Evolutionary conservation across 23 red algal genomes (phyloP), one percentile per base, ranked within the genome.

Genomic region (Gracilariopsis chorda): DNA sequence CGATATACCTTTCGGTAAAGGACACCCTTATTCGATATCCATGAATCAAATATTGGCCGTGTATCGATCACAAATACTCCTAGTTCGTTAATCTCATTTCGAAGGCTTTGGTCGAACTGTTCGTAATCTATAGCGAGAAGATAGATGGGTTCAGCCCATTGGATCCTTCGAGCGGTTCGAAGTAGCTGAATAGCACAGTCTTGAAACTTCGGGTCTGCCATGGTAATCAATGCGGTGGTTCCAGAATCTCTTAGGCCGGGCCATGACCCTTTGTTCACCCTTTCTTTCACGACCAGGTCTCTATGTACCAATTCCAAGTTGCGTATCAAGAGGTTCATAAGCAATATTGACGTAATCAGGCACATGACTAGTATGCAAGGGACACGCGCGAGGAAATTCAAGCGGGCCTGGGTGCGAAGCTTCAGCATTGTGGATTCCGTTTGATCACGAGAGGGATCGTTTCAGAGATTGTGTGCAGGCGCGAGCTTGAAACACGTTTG

Each of bases 201-300:
- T 40, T 89, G 85, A 49, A 89, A 89, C 36, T 12, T 46, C 3
- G 65, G 58, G 51, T 89, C 85, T 60, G 85, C 51, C 47, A 89
- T 41, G 23, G 85, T 89, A 30, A 89, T 69, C 48, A 89, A 29
- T 4, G 69, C 85, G 11, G 85, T 49, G 17, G 57, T 42, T 33
- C 35, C 41, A 51, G 28, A 32, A 33, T 69, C 43, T 32, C 0
- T 12, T 10, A 59, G 19, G 19, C 59, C 55, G 42, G 78, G 20
- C 36, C 32, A 45, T 36, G 20, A 42, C 67, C 23, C 47, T 9
- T 46, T 19, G 11, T 20, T 24, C 17, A 27, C 9, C 28, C 67
- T 44, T 35, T 46, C 67, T 36, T 73, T 73, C 20, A 73, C 33
- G 9, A 73, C 47, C 67, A 73, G 47, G 20, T 73, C 40, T 6